Percentiles rank a stretch among this genome's conserved stretches.
Conservation (phyloP, 352 stramenopile species). For the Globisporangium mamillatum region DNA sequence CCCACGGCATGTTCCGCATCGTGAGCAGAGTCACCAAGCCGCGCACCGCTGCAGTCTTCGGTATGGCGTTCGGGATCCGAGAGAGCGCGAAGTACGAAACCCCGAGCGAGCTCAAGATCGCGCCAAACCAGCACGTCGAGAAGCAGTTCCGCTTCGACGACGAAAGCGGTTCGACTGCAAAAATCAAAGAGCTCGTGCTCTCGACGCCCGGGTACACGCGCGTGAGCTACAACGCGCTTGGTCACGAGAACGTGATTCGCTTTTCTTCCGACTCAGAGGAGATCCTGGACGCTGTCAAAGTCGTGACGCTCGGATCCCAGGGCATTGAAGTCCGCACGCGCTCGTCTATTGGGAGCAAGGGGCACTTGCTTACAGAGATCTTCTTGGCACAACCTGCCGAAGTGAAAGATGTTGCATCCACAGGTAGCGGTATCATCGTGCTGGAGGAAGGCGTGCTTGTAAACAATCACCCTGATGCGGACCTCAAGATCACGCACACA, state of each 20-base stretch:
- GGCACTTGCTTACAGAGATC: slow-evolving; percentile 30
- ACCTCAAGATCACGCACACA: slow-evolving; percentile 19
- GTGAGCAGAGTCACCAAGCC: background rate
- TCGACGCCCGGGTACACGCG: slow-evolving; percentile 25
- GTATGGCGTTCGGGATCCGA: slow-evolving; percentile 9
- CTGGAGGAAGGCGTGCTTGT: slow-evolving; percentile 29
- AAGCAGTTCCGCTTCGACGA: slow-evolving; percentile 18
- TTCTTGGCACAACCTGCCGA: slow-evolving; percentile 19
- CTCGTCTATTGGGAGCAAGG: background rate
- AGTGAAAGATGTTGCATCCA: slow-evolving; percentile 11
- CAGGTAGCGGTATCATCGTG: slow-evolving; percentile 19
- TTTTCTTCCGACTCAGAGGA: slow-evolving; percentile 22
- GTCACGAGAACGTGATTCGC: slow-evolving; percentile 19
- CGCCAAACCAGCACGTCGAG: slow-evolving; percentile 17
- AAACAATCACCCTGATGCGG: slow-evolving; percentile 12
- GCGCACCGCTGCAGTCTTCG: slow-evolving; percentile 7
- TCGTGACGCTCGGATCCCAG: slow-evolving; percentile 3
- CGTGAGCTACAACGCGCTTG: slow-evolving; percentile 23
- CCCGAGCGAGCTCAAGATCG: slow-evolving; percentile 17
- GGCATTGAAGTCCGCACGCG: slow-evolving; percentile 21
- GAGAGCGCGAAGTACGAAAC: slow-evolving; percentile 15
- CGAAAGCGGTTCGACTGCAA: background rate
- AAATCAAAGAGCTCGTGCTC: slow-evolving; percentile 22
- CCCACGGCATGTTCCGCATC: slow-evolving; percentile 4
- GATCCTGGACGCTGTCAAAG: slow-evolving; percentile 17